Evolutionary conservation across 2,329 filamentous ascomycete species (phyloP).

Genomic region (Aspergillus viridinutans): DNA sequence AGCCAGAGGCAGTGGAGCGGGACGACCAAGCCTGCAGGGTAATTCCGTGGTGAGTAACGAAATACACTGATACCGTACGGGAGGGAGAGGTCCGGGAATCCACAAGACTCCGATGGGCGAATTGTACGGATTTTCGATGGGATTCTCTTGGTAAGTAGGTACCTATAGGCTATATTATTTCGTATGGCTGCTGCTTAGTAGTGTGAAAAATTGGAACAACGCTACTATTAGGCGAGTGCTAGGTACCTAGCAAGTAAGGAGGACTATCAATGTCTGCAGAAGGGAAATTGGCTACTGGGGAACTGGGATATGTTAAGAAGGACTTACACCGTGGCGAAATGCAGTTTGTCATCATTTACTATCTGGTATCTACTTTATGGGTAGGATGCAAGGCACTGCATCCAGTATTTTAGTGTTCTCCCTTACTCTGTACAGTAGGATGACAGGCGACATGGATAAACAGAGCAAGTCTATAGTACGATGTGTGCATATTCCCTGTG

Average conservation of each 20-base stretch:
- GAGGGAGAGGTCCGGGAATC: conserved; percentile 21
- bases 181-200: too few relatives aligned
- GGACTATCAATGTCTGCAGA: conserved; percentile 1
- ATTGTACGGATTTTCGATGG: conserved; percentile 9
- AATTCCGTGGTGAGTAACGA: not conserved
- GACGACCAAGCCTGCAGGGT: not conserved
- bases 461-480: not conserved
- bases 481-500: not conserved
- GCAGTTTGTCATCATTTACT: conserved; percentile 1
- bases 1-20: not conserved
- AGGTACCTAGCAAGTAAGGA: too few relatives aligned
- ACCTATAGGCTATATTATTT: not conserved
- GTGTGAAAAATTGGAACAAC: too few relatives aligned
- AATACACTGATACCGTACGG: conserved; percentile 1
- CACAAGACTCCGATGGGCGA: conserved; percentile 18
- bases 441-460: not conserved
- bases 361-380: not conserved
- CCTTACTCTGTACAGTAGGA: not conserved
- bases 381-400: not conserved
- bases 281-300: conserved; percentile 6
- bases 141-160: not conserved
- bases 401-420: not conserved
- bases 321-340: conserved; percentile 18
- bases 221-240: too few relatives aligned
- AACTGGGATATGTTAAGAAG: conserved; percentile 9